Evolutionary conservation across 1,284 basidiomycete genomes (phyloP).

Genomic region (Leccinum solheimii): DNA sequence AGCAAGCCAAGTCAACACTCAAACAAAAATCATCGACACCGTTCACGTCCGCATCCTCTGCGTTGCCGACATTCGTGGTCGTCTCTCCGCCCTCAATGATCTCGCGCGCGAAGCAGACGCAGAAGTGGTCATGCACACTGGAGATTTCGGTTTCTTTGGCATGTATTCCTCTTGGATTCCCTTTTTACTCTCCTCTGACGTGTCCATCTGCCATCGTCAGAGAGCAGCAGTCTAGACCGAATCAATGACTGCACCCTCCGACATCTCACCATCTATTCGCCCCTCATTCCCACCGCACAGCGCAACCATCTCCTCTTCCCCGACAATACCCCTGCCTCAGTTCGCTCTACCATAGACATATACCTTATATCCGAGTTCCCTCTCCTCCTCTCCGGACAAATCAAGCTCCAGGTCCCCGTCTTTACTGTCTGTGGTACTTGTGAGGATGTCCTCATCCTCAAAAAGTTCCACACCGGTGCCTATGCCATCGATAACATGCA

Average conservation of each 20-base stretch:
- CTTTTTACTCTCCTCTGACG: constrained; percentile 15
- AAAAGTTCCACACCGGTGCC: constrained; percentile 85
- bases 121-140: constrained; percentile 96
- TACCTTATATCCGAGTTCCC: constrained; percentile 92
- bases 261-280: constrained; percentile 96
- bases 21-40: constrained; percentile 74
- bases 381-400: constrained; percentile 82
- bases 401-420: constrained; percentile 89
- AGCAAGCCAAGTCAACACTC: constrained; percentile 65
- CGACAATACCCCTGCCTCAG: constrained; percentile 59
- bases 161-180: constrained; percentile 27
- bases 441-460: constrained; percentile 91
- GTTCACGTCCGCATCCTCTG: constrained; percentile 89
- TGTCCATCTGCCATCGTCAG: constrained; percentile 47
- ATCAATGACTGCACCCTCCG: constrained; percentile 95
- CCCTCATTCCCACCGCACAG: constrained; percentile 84
- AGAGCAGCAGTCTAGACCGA: constrained; percentile 77
- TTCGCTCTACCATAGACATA: constrained; percentile 68
- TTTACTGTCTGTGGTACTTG: constrained; percentile 98
- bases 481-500: constrained; percentile 87
- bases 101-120: constrained; percentile 87
- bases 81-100: constrained; percentile 85
- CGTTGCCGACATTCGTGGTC: constrained; percentile 92
- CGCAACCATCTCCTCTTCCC: constrained; percentile 76
- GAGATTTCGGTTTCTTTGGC: constrained; percentile 99